A percentile compares a stretch with the other conserved stretches of the same genome.
Conservation (phyloP, 2,329 filamentous ascomycete species). For the Phymatotrichopsis omnivora region DNA sequence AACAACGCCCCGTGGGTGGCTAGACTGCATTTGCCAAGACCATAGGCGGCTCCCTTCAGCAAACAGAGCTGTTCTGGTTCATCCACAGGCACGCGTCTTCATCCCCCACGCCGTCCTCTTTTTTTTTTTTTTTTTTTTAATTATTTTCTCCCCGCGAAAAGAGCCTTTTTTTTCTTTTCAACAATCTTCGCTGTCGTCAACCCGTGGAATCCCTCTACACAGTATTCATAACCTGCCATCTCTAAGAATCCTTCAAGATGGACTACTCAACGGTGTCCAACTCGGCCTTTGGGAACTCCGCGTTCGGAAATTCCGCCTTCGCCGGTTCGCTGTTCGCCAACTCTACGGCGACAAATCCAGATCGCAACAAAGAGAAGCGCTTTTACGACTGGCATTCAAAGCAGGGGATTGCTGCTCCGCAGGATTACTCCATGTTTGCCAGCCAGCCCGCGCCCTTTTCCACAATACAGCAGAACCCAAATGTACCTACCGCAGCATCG, state of each 20-base stretch:
- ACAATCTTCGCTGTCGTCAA: too few relatives aligned
- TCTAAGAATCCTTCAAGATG: conserved; percentile 16
- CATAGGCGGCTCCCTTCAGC: too few relatives aligned
- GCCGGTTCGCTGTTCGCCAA: neutral
- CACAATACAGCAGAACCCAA: conserved; percentile 19
- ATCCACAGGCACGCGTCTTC: too few relatives aligned
- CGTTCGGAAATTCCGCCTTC: conserved; percentile 20
- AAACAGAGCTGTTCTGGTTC: too few relatives aligned
- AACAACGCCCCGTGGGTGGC: too few relatives aligned
- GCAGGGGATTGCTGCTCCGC: conserved; percentile 24
- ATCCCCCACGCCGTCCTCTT: too few relatives aligned
- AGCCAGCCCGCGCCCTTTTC: conserved; percentile 25
- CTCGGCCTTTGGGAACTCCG: conserved; percentile 13
- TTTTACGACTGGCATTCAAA: conserved; percentile 26
- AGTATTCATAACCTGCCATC: too few relatives aligned
- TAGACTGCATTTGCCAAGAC: too few relatives aligned
- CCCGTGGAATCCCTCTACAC: too few relatives aligned
- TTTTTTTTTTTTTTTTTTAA: too few relatives aligned
- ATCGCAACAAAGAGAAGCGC: conserved; percentile 25
- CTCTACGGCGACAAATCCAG: conserved; percentile 6
- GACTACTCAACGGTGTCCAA: conserved; percentile 23
- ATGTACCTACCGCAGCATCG: conserved; percentile 24
- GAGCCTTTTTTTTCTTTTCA: too few relatives aligned
- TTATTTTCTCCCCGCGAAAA: too few relatives aligned
- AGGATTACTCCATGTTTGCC: conserved; percentile 24